A percentile compares a stretch with the other conserved stretches of the same genome.
phyloP scores from a whole-genome alignment of 1,139 yeast species.

The Suhomyces bribrorum region DNA sequence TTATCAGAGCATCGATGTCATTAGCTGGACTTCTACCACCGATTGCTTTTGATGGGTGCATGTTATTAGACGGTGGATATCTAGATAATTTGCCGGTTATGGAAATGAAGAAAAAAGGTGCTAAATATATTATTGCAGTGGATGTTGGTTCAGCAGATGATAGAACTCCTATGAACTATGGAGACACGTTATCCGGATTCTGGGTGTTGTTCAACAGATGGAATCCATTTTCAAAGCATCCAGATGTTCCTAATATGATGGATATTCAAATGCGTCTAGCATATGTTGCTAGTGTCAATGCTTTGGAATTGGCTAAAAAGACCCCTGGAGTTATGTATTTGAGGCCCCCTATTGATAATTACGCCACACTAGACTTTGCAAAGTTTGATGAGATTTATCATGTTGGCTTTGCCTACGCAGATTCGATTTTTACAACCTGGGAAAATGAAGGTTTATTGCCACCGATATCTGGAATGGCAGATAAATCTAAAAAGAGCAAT shows the following conservation, averaged over 20 bases:
- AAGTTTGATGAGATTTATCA: conserved; percentile 86
- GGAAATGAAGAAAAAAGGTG: conserved; percentile 89
- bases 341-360: conserved; percentile 91
- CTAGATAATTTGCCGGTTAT: conserved; percentile 89
- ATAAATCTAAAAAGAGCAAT: conserved; percentile 19
- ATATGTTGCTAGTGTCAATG: conserved; percentile 93
- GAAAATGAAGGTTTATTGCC: conserved; percentile 58
- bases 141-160: conserved; percentile 97
- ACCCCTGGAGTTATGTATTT: conserved; percentile 88
- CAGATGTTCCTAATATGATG: conserved; percentile 91
- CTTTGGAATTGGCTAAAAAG: conserved; percentile 80
- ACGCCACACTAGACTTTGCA: conserved; percentile 89
- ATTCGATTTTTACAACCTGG: conserved; percentile 55
- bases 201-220: conserved; percentile 89
- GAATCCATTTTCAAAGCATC: conserved; percentile 86
- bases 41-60: conserved; percentile 82
- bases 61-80: conserved; percentile 95
- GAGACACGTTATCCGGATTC: conserved; percentile 88
- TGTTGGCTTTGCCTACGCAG: conserved; percentile 80
- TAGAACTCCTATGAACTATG: conserved; percentile 85
- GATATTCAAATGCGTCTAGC: conserved; percentile 93
- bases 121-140: conserved; percentile 86
- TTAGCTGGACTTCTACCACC: conserved; percentile 93
- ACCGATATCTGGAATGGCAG: conserved; percentile 56
- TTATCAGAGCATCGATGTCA: conserved; percentile 94